Percentiles rank a stretch among this genome's conserved stretches.
Conservation (phyloP, 495 filamentous ascomycete species). For the Trichoderma asperelloides region DNA sequence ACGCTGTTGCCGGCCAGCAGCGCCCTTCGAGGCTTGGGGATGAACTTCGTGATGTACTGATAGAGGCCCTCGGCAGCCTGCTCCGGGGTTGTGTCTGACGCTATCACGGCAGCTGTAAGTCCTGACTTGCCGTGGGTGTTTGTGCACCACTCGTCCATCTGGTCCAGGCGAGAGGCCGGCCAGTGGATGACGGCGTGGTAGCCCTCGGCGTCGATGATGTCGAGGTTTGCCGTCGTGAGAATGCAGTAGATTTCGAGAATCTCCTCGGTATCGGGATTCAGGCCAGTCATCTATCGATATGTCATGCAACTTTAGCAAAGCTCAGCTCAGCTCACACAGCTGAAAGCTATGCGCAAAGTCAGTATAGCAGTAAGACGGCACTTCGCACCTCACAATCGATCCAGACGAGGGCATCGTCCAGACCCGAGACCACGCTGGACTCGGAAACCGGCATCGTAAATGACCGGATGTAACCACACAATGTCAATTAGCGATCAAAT, state of each 20-base stretch:
- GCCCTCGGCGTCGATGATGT: slow-evolving; percentile 65
- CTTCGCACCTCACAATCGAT: slow-evolving; percentile 63
- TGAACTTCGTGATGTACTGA: slow-evolving; percentile 61
- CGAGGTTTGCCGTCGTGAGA: slow-evolving; percentile 71
- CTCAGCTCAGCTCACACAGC: not conserved
- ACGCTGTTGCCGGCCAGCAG: slow-evolving; percentile 87
- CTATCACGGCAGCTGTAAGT: slow-evolving; percentile 65
- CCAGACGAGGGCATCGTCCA: slow-evolving; percentile 60
- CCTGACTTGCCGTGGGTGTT: slow-evolving; percentile 57
- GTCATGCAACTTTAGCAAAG: not conserved
- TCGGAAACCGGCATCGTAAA: not conserved
- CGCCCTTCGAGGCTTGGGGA: slow-evolving; percentile 54
- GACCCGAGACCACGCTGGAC: slow-evolving; percentile 1
- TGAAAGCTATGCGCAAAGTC: not conserved
- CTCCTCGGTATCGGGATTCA: slow-evolving; percentile 65
- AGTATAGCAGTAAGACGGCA: not conserved
- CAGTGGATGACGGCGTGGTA: slow-evolving; percentile 78
- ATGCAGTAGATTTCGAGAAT: slow-evolving; percentile 94
- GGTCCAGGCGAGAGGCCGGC: slow-evolving; percentile 55
- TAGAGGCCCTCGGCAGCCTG: slow-evolving; percentile 66
- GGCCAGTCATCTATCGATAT: slow-evolving; percentile 75
- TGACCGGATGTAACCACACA: slow-evolving; percentile 2
- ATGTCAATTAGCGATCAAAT: not conserved
- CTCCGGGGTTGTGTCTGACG: slow-evolving; percentile 61
- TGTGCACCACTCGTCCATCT: slow-evolving; percentile 63